Conservation (phyloP, 2,329 filamentous ascomycete genomes). For the Nothopassalora personata region DNA sequence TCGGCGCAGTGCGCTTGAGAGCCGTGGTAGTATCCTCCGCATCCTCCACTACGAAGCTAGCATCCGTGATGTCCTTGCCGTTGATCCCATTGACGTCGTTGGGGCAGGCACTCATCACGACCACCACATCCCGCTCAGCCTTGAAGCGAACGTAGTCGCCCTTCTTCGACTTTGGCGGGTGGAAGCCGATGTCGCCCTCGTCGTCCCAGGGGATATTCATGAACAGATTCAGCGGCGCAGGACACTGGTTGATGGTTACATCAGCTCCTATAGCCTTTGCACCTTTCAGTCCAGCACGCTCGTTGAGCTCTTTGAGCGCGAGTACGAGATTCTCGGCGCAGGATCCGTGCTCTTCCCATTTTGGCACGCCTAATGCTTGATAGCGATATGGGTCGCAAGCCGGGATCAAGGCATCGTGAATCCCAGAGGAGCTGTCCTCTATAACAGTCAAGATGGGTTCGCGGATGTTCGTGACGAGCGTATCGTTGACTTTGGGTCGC, state of each 20-base stretch:
- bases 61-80: conserved; percentile 38
- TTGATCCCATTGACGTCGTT: conserved; percentile 43
- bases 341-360: conserved; percentile 43
- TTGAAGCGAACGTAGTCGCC: conserved; percentile 42
- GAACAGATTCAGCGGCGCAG: conserved; percentile 45
- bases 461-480: conserved; percentile 43
- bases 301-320: conserved; percentile 45
- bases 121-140: conserved; percentile 42
- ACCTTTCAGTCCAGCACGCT: conserved; percentile 43
- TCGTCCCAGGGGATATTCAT: conserved; percentile 45
- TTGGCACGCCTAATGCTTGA: conserved; percentile 37
- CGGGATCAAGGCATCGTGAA: conserved; percentile 45
- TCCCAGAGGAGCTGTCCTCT: conserved; percentile 41
- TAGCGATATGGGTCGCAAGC: conserved; percentile 45
- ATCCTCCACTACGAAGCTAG: conserved; percentile 39
- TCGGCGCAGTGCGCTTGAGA: conserved; percentile 19
- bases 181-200: conserved; percentile 39
- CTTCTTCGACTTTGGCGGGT: conserved; percentile 36
- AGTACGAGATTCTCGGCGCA: conserved; percentile 48
- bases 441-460: conserved; percentile 43
- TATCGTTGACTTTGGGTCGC: conserved; percentile 38
- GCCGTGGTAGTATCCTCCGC: conserved; percentile 17
- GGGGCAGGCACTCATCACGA: conserved; percentile 46
- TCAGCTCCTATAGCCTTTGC: conserved; percentile 44
- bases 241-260: conserved; percentile 45